Conservation (phyloP, 345 rosid species). For the Eucalyptus albens region DNA sequence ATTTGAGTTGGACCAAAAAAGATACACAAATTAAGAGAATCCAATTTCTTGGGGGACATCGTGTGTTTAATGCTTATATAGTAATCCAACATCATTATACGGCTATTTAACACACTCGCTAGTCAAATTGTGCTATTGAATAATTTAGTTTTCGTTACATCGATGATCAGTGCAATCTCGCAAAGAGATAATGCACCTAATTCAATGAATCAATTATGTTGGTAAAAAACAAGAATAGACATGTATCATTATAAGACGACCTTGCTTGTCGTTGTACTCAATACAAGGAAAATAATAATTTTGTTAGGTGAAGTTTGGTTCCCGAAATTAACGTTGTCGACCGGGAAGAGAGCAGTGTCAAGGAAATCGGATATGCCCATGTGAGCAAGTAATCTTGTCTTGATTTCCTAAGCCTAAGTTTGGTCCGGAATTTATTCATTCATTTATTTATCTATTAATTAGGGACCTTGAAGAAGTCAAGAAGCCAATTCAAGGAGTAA, state of each 20-base stretch:
- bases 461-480: not conserved
- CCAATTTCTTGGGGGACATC: not conserved
- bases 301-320: not conserved
- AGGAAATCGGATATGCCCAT: not conserved
- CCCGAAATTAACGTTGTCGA: not conserved
- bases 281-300: not conserved
- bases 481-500: not conserved
- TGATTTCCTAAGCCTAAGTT: not conserved
- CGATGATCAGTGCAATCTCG: not conserved
- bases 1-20: not conserved
- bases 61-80: not conserved
- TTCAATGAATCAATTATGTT: not conserved
- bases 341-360: not conserved
- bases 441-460: not conserved
- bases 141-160: not conserved
- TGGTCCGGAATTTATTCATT: not conserved
- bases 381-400: not conserved
- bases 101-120: not conserved
- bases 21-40: not conserved
- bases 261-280: not conserved
- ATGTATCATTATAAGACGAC: not conserved
- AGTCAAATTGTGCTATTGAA: not conserved
- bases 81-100: not conserved
- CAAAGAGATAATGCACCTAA: not conserved
- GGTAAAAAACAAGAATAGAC: not conserved